Base-by-base conservation (phyloP, 2,329 filamentous ascomycete species). In the Epichloe sp. region DNA sequence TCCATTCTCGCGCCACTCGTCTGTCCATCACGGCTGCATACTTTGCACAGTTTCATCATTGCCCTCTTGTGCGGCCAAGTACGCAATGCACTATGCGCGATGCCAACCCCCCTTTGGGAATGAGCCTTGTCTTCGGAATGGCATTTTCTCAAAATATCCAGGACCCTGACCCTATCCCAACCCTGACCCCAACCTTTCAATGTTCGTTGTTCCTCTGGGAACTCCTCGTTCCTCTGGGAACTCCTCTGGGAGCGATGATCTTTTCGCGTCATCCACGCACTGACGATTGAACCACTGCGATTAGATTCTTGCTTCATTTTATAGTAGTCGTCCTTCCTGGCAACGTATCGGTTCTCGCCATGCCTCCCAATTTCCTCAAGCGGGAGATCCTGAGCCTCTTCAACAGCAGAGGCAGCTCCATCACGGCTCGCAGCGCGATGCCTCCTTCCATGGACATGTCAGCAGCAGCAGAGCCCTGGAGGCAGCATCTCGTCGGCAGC, bases 231-330 rank as follows among this genome's bases (percentile, higher is more conserved):
- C n/a, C n/a, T n/a, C n/a, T n/a, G n/a, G n/a, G n/a, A n/a, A n/a
- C n/a, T n/a, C 34, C 3, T 35, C 21, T 7, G n/a, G 7, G 12
- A 15, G 6, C 26, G 8, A 40, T 46, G 5, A 14, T 40, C 19
- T 23, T 43, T 14, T n/a, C 8, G 8, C 17, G 19, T 52, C 23
- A 46, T 43, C 35, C 17, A 34, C 26, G 3, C 44, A 34, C 51
- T 53, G 50, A 53, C 52, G 21, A 40, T 21, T 38, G n/a, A 14
- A 40, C 47, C 17, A 35, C 21, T 43, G 37, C 12, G n/a, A 36
- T 35, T 19, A 57, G 52, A 52, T 41, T 44, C 44, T 49, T 38
- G 53, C 41, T 52, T 57, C 49, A 55, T 53, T 57, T 47, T 34
- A 53, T 50, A 50, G 41, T 14, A 31, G 36, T 26, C 42, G n/a